These are phyloP conservation scores for Dendrothele bispora DNA, from an alignment of 768 basidiomycete genomes.

Conservation along the genomic window DNA sequence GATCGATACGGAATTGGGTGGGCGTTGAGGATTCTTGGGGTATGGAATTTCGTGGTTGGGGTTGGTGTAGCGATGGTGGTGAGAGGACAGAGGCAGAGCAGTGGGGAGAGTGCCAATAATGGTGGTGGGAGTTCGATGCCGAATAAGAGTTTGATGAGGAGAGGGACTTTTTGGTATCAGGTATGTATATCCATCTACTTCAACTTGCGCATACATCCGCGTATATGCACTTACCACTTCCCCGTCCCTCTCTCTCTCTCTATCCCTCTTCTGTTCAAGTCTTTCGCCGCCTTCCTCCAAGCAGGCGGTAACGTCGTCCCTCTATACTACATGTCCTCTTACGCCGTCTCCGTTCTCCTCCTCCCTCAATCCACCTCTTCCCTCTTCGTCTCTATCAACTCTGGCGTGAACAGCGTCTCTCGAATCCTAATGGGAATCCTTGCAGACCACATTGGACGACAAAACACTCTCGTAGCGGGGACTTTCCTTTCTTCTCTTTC, in stretches of 20 bases:
- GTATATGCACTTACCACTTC: neutral
- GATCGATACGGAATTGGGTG: constrained; percentile 32
- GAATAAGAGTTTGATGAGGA: no score
- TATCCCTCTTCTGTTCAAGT: constrained; percentile 17
- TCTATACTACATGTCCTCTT: constrained; percentile 42
- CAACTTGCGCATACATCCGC: neutral
- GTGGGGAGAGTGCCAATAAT: constrained; percentile 21
- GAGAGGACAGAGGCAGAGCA: constrained; percentile 15
- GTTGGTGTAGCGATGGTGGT: constrained; percentile 37
- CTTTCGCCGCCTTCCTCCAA: constrained; percentile 40
- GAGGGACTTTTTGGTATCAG: constrained; percentile 43
- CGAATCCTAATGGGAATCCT: constrained; percentile 40
- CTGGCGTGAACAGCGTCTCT: constrained; percentile 41
- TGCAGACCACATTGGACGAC: constrained; percentile 41
- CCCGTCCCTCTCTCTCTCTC: neutral
- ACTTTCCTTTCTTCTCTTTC: constrained; percentile 37
- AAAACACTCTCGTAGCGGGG: constrained; percentile 42
- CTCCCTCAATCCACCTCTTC: constrained; percentile 36
- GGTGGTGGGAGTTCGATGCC: constrained; percentile 34
- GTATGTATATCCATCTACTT: constrained; percentile 13
- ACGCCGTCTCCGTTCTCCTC: constrained; percentile 38
- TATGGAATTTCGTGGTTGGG: constrained; percentile 38
- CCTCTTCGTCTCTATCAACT: constrained; percentile 40
- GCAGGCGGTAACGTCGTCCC: constrained; percentile 47
- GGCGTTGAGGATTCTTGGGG: constrained; percentile 38